Percentiles rank a stretch among this genome's conserved stretches.
These are phyloP conservation scores for Penicillium chermesinum DNA, from an alignment of 495 filamentous ascomycete species.

Conservation along the genomic window DNA sequence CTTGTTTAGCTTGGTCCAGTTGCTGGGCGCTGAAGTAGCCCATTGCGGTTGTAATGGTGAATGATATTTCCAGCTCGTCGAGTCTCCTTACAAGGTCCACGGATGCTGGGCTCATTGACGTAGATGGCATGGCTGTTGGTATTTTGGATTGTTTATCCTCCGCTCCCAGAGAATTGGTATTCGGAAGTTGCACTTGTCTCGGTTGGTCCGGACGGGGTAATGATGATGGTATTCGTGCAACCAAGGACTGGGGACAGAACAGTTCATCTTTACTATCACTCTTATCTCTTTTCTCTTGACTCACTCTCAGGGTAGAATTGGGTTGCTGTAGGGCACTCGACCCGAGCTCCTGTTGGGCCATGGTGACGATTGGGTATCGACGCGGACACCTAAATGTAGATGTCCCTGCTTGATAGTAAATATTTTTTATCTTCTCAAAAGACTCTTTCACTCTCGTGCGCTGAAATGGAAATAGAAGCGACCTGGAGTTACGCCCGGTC, in stretches of 20 bases:
- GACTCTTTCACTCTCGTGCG: too few relatives aligned
- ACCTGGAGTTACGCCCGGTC: too few relatives aligned
- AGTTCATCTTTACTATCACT: not conserved
- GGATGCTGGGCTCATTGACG: not conserved
- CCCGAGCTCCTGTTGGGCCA: not conserved
- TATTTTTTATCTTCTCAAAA: too few relatives aligned
- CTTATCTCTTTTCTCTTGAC: not conserved
- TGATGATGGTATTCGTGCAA: not conserved
- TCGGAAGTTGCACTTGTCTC: too few relatives aligned
- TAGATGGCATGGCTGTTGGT: not conserved
- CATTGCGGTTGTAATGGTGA: not conserved
- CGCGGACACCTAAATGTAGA: not conserved
- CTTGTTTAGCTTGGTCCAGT: not conserved
- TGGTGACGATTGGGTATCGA: not conserved
- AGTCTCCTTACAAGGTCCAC: not conserved
- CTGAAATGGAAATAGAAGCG: too few relatives aligned
- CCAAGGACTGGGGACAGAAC: not conserved
- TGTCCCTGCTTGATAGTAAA: not conserved
- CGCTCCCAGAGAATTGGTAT: not conserved
- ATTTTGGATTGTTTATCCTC: not conserved
- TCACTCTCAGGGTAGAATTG: not conserved
- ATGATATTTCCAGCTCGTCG: not conserved
- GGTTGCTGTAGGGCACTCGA: not conserved
- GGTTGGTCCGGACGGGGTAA: not conserved
- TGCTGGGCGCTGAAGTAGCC: not conserved